Evolutionary conservation across 176 grass and related monocot genomes (phyloP).

Genomic region (Phoenix dactylifera): DNA sequence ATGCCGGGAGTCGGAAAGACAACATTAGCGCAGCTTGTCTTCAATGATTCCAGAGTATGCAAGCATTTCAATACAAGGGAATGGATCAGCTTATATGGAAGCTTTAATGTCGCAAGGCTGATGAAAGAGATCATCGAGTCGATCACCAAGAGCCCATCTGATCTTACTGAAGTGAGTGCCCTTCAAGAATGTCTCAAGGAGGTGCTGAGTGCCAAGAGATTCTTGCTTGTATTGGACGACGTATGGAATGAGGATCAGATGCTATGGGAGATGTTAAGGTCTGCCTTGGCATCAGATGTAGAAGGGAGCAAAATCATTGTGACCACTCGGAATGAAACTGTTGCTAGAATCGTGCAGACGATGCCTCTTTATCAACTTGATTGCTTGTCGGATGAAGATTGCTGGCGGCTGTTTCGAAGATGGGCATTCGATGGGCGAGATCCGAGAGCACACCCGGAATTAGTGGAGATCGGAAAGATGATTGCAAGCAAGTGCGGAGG

Average conservation of each 20-base stretch:
- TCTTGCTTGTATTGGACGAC: conserved; percentile 34
- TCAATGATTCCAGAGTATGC: conserved; percentile 13
- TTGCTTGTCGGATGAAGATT: conserved; percentile 14
- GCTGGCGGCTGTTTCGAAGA: conserved; percentile 6
- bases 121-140: conserved; percentile 18
- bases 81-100: conserved; percentile 31
- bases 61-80: conserved; percentile 10
- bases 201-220: conserved; percentile 12
- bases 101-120: conserved; percentile 19
- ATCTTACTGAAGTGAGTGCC: conserved; percentile 13
- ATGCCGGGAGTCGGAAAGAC: conserved; percentile 9
- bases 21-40: conserved; percentile 33
- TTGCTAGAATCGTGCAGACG: conserved; percentile 20
- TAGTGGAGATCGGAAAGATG: conserved; percentile 23
- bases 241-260: conserved; percentile 25
- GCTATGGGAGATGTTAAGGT: conserved; percentile 18
- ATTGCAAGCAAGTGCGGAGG: conserved; percentile 23
- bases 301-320: conserved; percentile 19
- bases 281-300: background rate
- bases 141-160: conserved; percentile 11
- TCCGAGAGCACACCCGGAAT: background rate
- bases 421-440: conserved; percentile 6
- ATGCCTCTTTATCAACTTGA: conserved; percentile 20
- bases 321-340: conserved; percentile 20
- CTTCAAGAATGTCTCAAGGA: conserved; percentile 19